phyloP scores from a whole-genome alignment of 352 stramenopile species.

The Phytophthora aleatoria region DNA sequence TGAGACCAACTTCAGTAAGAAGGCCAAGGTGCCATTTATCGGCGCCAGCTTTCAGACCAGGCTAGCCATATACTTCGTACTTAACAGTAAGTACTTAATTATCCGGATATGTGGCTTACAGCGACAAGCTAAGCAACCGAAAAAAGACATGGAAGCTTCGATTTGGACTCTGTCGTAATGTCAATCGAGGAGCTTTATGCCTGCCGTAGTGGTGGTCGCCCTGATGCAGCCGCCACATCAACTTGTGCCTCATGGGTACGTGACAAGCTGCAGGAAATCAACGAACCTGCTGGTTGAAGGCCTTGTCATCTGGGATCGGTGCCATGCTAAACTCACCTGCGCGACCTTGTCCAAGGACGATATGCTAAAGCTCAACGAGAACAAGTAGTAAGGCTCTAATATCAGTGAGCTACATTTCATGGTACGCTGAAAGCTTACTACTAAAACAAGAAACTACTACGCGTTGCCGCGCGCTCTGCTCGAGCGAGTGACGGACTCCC shows the following conservation, averaged over 20 bases:
- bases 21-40: too few species aligned
- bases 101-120: too few species aligned
- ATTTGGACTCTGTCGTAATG: too few species aligned
- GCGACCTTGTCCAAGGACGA: too few species aligned
- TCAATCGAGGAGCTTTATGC: neutral
- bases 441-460: slow-evolving; percentile 23
- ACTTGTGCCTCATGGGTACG: neutral
- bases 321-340: slow-evolving; percentile 8
- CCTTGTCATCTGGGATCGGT: neutral
- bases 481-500: slow-evolving; percentile 5
- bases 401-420: slow-evolving; percentile 28
- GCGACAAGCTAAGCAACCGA: too few species aligned
- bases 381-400: slow-evolving; percentile 22
- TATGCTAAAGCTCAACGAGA: neutral
- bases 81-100: too few species aligned
- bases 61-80: too few species aligned
- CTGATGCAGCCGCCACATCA: neutral
- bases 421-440: slow-evolving; percentile 22
- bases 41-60: too few species aligned
- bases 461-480: slow-evolving; percentile 5
- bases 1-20: too few species aligned
- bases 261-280: neutral
- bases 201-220: neutral
- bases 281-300: slow-evolving; percentile 7
- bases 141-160: too few species aligned